Evolutionary conservation across 345 rosid genomes (phyloP), one percentile per base, ranked within the genome.

Genomic region (Populus davidiana): DNA sequence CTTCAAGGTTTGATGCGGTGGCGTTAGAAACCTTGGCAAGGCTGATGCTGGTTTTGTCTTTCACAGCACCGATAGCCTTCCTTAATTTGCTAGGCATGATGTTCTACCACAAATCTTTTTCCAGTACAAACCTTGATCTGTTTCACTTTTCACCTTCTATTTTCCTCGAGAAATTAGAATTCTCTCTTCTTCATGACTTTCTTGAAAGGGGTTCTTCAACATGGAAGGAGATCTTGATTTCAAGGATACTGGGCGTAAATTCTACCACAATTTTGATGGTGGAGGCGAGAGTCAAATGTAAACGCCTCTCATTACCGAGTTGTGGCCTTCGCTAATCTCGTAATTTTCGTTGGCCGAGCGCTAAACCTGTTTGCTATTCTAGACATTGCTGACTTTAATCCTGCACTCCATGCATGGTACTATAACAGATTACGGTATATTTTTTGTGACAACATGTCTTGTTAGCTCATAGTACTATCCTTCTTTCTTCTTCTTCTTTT

Each of bases 41-140:
- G 85, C 95, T 86, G 2, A 93, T 93, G 90, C 98, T 93, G 5
- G 99, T 96, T 4, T 92, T 90, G 70, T 93, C 99, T 73, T 96
- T 96, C 49, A 96, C 94, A 50, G 92, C 94, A 44, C 92, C 97
- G 12, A 96, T 83, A 17, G 96, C 99, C 70, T 89, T 96, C 82
- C 88, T 87, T 0, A 96, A 79, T 86, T 90, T 95, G 92, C 97
- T 92, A 41, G 97, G 93, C 98, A 93, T 93, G 10, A 36, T 71
- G 36, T 33, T 33, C 5, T 4, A 33, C 36, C 36, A 33, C 36
- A 33, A 33, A 33, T 16, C 20, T 18, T 49, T 17, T 49, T 49
- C 54, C 54, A 14, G 20, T 16, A 17, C 21, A 17, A 49, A 49
- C 21, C 54, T 5, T 17, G 5, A 49, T 49, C 18, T 49, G 54